phyloP scores from a whole-genome alignment of 2,329 filamentous ascomycete species.

The Beauveria asiatica region DNA sequence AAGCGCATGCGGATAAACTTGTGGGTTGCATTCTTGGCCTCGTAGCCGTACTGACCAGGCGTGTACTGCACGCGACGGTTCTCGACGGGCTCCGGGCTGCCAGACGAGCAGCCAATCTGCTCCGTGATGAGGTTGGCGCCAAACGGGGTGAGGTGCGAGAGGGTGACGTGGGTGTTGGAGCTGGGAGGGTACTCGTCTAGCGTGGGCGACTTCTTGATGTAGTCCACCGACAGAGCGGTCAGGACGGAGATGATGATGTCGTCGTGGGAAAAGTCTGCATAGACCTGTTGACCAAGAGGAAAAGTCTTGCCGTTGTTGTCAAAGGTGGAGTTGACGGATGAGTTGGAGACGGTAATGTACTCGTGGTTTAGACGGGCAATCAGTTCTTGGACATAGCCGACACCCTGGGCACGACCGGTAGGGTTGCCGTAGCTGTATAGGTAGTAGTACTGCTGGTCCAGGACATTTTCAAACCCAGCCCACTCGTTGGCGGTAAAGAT shows the following conservation, averaged over 20 bases:
- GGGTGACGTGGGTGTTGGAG: constrained; percentile 36
- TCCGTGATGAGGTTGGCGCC: constrained; percentile 46
- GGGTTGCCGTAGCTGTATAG: constrained; percentile 70
- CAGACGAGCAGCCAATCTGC: constrained; percentile 39
- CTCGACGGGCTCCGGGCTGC: constrained; percentile 31
- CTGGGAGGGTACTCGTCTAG: constrained; percentile 33
- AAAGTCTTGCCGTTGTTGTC: constrained; percentile 56
- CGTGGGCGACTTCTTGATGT: constrained; percentile 39
- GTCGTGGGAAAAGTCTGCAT: constrained; percentile 79
- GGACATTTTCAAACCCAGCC: constrained; percentile 50
- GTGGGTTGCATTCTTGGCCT: constrained; percentile 29
- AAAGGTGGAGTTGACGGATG: constrained; percentile 59
- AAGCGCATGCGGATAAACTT: constrained; percentile 42
- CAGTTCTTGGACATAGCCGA: constrained; percentile 73
- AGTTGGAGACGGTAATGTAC: constrained; percentile 50
- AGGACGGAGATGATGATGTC: constrained; percentile 56
- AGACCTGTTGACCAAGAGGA: constrained; percentile 54
- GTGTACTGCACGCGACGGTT: constrained; percentile 32
- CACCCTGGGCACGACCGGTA: constrained; percentile 67
- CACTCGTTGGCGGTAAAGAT: constrained; percentile 63
- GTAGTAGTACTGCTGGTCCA: constrained; percentile 58
- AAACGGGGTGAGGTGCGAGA: constrained; percentile 45
- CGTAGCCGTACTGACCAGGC: constrained; percentile 36
- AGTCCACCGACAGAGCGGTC: constrained; percentile 42
- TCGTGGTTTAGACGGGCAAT: constrained; percentile 66